These are phyloP conservation scores for Pseudophaeomoniella oleicola DNA, from an alignment of 2,329 filamentous ascomycete species.

Conservation along the genomic window DNA sequence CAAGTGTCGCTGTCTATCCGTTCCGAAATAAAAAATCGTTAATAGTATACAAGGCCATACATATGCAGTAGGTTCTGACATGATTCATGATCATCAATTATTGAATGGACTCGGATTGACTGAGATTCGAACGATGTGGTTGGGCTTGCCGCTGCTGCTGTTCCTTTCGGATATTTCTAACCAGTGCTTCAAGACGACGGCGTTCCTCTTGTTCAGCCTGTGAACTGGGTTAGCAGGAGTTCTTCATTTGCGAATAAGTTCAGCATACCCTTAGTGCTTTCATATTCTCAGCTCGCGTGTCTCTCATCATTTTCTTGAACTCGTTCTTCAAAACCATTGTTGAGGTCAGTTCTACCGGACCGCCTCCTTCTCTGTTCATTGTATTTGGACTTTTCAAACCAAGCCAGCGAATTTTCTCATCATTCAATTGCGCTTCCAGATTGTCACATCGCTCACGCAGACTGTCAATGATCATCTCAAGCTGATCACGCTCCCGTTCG, in stretches of 20 bases:
- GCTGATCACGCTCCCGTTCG: conserved; percentile 53
- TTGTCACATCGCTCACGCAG: conserved; percentile 49
- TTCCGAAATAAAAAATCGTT: conserved; percentile 3
- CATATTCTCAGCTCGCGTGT: conserved; percentile 51
- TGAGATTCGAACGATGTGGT: conserved; percentile 1
- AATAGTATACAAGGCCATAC: conserved; percentile 17
- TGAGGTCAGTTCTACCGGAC: conserved; percentile 41
- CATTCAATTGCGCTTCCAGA: conserved; percentile 48
- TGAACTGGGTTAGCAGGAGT: conserved; percentile 5
- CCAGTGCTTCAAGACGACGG: conserved; percentile 47
- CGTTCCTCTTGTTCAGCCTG: conserved; percentile 61
- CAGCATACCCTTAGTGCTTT: conserved; percentile 47
- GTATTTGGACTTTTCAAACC: conserved; percentile 42
- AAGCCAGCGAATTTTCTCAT: conserved; percentile 53
- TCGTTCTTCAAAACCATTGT: conserved; percentile 57
- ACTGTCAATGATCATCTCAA: conserved; percentile 49
- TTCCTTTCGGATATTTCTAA: conserved; percentile 36
- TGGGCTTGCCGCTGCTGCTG: conserved; percentile 10
- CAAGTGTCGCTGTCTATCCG: conserved; percentile 1
- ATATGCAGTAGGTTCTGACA: conserved; percentile 17
- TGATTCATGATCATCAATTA: conserved; percentile 16
- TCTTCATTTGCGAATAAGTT: conserved; percentile 1
- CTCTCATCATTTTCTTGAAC: conserved; percentile 70
- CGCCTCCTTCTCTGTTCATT: conserved; percentile 13
- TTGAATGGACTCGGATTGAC: not conserved